Conservation (phyloP, 331 rosid genomes). For the Stylosanthes scabra region DNA sequence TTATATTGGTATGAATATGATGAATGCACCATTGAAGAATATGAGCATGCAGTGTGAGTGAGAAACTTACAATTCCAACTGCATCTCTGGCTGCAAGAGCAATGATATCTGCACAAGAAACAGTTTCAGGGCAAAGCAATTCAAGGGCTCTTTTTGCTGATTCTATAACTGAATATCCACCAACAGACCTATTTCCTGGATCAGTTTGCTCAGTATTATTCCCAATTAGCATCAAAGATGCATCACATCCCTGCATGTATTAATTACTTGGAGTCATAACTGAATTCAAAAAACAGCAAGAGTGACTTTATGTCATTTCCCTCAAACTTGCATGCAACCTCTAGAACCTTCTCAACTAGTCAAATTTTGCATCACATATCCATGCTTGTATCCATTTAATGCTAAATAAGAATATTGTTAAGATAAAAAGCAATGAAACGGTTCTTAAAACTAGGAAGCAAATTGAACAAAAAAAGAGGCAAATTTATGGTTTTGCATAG, state of each 20-base stretch:
- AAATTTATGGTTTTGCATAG: too few species aligned
- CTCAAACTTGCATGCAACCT: constrained; percentile 27
- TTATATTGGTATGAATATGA: too few species aligned
- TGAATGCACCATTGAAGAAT: background rate
- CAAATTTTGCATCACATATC: constrained; percentile 14
- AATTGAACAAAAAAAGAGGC: background rate
- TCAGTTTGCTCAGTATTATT: constrained; percentile 80
- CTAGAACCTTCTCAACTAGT: background rate
- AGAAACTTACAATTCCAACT: constrained; percentile 69
- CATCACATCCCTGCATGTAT: constrained; percentile 85
- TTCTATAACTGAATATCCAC: constrained; percentile 84
- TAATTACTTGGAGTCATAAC: too few species aligned
- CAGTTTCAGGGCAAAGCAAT: constrained; percentile 73
- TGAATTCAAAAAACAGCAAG: too few species aligned
- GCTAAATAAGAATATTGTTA: background rate
- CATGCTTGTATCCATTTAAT: background rate
- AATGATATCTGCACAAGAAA: constrained; percentile 91
- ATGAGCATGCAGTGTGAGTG: constrained; percentile 19
- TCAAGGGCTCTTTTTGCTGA: constrained; percentile 75
- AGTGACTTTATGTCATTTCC: too few species aligned
- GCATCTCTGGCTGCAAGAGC: constrained; percentile 96
- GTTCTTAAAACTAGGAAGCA: background rate
- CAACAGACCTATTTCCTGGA: constrained; percentile 82
- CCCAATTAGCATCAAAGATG: constrained; percentile 79
- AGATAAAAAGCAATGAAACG: background rate